Base-by-base conservation (phyloP, 768 basidiomycete species). In the Leccinum incarnatum region DNA sequence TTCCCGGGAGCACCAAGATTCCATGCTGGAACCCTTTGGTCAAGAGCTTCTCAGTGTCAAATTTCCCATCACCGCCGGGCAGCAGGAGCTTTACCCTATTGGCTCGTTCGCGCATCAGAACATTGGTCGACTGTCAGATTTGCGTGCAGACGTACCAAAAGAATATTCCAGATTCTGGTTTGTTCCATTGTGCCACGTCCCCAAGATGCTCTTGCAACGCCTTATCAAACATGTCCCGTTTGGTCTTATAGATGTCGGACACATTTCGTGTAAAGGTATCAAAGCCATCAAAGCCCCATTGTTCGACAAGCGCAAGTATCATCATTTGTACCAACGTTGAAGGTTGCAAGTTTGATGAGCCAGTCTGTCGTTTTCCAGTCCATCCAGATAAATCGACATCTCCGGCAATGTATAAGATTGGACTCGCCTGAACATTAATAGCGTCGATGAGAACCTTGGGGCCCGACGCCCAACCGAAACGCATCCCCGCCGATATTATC, bases 1-100 rank as follows among this genome's bases (percentile, higher is more conserved):
- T 83, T 14, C 91, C 91, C 4, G 93, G 92, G 10, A 95, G 80
- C 36, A 88, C 91, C 23, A 94, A 81, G 10, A 93, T 89, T n/a
- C 92, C 92, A 25, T 82, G 81, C 65, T 84, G 83, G 49, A 89
- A 78, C 9, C 90, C 91, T 5, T 83, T 85, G 21, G 81, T 85
- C 54, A 79, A 78, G 67, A 93, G 68, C n/a, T 75, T 72, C 65
- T 83, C 81, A 3, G 89, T 89, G 71, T 94, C 88, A 23, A 78
- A 80, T 57, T 80, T 77, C 36, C 47, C 57, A 45, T 60, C 61
- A 40, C 64, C 55, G 46, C 69, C 61, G 29, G 67, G 72, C 23
- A 86, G 68, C 19, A 81, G 73, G 27, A 85, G 77, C 70, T 83
- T 88, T 75, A 86, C 85, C 86, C 85, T 29, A 29, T 29, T 9